These are phyloP conservation scores for Rhypophila decipiens DNA, from an alignment of 495 filamentous ascomycete species.

Conservation along the genomic window DNA sequence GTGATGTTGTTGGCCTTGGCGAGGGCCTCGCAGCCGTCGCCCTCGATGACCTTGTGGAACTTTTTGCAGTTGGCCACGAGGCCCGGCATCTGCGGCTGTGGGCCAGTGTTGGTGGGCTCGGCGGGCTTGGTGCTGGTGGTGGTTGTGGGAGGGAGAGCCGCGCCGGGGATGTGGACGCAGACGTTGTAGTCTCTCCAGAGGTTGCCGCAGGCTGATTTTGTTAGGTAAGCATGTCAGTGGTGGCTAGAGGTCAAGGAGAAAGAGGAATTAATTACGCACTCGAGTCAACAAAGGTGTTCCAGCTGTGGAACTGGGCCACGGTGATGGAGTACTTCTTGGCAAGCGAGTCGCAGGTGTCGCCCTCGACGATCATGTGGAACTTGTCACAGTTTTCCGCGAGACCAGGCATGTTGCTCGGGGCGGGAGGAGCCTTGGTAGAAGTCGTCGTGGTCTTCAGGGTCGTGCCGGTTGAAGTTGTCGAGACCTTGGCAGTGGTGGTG, in stretches of 20 bases:
- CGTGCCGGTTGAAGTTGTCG: too few relatives aligned
- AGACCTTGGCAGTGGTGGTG: constrained; percentile 14
- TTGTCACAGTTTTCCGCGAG: constrained; percentile 33
- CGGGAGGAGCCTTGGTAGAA: constrained; percentile 4
- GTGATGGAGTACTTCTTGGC: constrained; percentile 24
- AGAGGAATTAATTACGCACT: neutral
- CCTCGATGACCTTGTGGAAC: constrained; percentile 8
- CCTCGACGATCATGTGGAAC: constrained; percentile 32
- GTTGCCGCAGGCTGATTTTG: constrained; percentile 6
- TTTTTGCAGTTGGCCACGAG: constrained; percentile 12
- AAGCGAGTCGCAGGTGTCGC: constrained; percentile 38
- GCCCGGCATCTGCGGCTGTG: constrained; percentile 8
- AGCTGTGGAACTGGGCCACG: constrained; percentile 22
- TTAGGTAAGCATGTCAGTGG: neutral
- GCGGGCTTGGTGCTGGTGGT: neutral
- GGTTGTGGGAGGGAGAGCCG: neutral
- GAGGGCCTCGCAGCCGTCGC: constrained; percentile 11
- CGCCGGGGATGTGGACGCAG: constrained; percentile 6
- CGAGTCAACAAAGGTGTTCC: constrained; percentile 20
- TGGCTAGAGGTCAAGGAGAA: neutral
- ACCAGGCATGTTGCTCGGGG: constrained; percentile 13
- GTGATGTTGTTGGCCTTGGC: constrained; percentile 10
- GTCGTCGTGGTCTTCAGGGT: constrained; percentile 10
- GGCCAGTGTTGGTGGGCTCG: neutral
- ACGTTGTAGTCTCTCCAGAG: constrained; percentile 10